Conservation (phyloP, 192 early-diverging fungal genomes). For the Podila verticillata region DNA sequence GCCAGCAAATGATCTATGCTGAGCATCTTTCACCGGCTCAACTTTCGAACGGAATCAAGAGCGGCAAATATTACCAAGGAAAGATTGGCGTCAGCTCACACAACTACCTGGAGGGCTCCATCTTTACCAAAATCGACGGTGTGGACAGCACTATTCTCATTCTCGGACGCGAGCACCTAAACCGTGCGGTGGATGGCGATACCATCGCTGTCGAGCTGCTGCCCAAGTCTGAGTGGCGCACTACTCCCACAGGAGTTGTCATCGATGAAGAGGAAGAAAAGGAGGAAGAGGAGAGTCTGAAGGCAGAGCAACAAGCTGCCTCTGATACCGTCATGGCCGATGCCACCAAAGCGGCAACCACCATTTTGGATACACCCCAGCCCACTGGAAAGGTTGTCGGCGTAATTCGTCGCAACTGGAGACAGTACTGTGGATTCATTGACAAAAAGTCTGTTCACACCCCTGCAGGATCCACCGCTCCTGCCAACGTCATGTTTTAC, state of each 20-base stretch:
- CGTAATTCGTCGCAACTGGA: slow-evolving; percentile 95
- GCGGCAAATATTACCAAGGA: slow-evolving; percentile 82
- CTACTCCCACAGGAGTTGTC: slow-evolving; percentile 73
- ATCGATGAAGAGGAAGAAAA: slow-evolving; percentile 79
- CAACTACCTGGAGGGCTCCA: slow-evolving; percentile 90
- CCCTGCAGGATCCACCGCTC: slow-evolving; percentile 63
- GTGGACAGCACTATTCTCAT: slow-evolving; percentile 81
- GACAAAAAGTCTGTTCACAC: slow-evolving; percentile 72
- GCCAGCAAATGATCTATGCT: slow-evolving; percentile 60
- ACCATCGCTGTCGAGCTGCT: slow-evolving; percentile 88
- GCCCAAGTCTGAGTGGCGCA: slow-evolving; percentile 87
- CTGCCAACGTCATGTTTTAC: slow-evolving; percentile 82
- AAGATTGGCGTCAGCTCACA: slow-evolving; percentile 83
- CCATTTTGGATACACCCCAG: slow-evolving; percentile 53
- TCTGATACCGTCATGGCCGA: slow-evolving; percentile 69
- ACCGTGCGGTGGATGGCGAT: slow-evolving; percentile 94
- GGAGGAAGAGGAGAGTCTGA: slow-evolving; percentile 66
- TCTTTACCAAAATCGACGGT: slow-evolving; percentile 79
- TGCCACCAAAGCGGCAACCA: slow-evolving; percentile 71
- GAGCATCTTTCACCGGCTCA: slow-evolving; percentile 84
- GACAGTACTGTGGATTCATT: slow-evolving; percentile 91
- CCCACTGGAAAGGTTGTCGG: slow-evolving; percentile 93
- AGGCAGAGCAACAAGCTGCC: slow-evolving; percentile 45
- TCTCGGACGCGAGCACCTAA: slow-evolving; percentile 84
- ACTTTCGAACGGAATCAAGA: slow-evolving; percentile 86